Evolutionary conservation across 2,329 filamentous ascomycete species (phyloP).

Genomic region (Ploettnerulaceae sp.): DNA sequence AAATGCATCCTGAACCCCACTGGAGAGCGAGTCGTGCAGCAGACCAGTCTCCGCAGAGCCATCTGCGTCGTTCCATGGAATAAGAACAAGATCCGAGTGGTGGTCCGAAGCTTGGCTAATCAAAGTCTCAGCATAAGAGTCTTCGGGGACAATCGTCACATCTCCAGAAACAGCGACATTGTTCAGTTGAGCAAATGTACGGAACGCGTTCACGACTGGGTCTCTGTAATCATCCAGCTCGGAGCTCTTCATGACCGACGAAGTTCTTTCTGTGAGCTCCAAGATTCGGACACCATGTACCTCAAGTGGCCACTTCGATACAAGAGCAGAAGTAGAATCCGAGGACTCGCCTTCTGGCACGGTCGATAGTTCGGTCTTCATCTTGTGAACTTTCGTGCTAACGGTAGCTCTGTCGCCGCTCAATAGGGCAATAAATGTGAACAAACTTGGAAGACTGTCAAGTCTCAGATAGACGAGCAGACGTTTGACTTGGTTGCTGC

Average conservation of each 20-base stretch:
- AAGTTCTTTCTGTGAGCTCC: conserved; percentile 86
- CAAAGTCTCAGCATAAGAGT: conserved; percentile 74
- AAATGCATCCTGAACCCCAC: conserved; percentile 65
- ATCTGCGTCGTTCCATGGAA: conserved; percentile 86
- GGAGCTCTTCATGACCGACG: conserved; percentile 90
- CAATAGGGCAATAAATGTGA: conserved; percentile 77
- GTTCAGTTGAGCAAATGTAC: conserved; percentile 79
- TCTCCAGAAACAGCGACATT: conserved; percentile 78
- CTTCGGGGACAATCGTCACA: conserved; percentile 72
- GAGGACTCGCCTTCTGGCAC: conserved; percentile 27
- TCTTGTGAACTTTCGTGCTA: conserved; percentile 33
- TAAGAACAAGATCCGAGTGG: conserved; percentile 66
- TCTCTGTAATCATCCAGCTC: conserved; percentile 76
- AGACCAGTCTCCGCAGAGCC: conserved; percentile 58
- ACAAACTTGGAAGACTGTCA: conserved; percentile 76
- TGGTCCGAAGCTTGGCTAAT: conserved; percentile 65
- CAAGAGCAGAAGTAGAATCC: conserved; percentile 25
- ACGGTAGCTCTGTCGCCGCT: conserved; percentile 45
- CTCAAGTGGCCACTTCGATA: conserved; percentile 22
- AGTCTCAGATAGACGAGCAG: conserved; percentile 78
- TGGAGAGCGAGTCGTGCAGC: conserved; percentile 52
- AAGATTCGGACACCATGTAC: conserved; percentile 76
- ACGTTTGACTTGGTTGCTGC: conserved; percentile 50
- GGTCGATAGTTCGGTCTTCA: conserved; percentile 31
- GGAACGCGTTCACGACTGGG: conserved; percentile 86